phyloP scores from a whole-genome alignment of 129 eudicot species.

The Chrysanthemum makinoi region DNA sequence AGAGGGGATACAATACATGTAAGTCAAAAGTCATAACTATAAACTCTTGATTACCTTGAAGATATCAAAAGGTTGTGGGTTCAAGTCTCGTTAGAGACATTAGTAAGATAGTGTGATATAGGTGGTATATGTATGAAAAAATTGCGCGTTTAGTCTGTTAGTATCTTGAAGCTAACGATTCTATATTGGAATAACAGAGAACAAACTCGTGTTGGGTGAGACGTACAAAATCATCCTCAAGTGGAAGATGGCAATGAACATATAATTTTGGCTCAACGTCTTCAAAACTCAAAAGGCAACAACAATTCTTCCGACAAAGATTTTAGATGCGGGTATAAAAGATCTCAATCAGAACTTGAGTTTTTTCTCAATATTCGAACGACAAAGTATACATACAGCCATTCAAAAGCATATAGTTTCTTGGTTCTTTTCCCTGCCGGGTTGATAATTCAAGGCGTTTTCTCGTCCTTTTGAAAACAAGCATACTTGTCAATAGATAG shows the following conservation, averaged over 20 bases:
- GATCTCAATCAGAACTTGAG: slow-evolving; percentile 11
- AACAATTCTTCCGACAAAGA: slow-evolving; percentile 13
- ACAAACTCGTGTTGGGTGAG: slow-evolving; percentile 53
- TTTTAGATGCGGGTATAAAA: slow-evolving; percentile 7
- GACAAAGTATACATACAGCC: slow-evolving; percentile 11
- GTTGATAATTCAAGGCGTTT: slow-evolving; percentile 23
- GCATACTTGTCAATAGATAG: slow-evolving; percentile 33
- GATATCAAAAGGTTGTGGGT: background rate
- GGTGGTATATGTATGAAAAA: too few species aligned
- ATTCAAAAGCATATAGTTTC: slow-evolving; percentile 15
- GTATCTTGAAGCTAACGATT: slow-evolving; percentile 4
- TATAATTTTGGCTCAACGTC: background rate
- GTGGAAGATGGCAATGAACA: slow-evolving; percentile 33
- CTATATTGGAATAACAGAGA: slow-evolving; percentile 32
- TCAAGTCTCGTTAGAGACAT: too few species aligned
- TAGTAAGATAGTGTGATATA: too few species aligned
- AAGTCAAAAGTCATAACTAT: slow-evolving; percentile 23
- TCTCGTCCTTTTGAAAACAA: slow-evolving; percentile 4
- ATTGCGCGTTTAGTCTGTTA: background rate
- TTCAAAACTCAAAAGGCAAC: background rate
- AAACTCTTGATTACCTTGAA: background rate
- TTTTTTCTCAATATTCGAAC: background rate
- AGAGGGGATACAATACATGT: slow-evolving; percentile 61
- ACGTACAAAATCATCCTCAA: slow-evolving; percentile 43
- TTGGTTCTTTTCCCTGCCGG: slow-evolving; percentile 11